Percentiles rank a stretch among this genome's conserved stretches.
Evolutionary conservation across 495 filamentous ascomycete species (phyloP).

Genomic region (Parachaetomium inaequale): DNA sequence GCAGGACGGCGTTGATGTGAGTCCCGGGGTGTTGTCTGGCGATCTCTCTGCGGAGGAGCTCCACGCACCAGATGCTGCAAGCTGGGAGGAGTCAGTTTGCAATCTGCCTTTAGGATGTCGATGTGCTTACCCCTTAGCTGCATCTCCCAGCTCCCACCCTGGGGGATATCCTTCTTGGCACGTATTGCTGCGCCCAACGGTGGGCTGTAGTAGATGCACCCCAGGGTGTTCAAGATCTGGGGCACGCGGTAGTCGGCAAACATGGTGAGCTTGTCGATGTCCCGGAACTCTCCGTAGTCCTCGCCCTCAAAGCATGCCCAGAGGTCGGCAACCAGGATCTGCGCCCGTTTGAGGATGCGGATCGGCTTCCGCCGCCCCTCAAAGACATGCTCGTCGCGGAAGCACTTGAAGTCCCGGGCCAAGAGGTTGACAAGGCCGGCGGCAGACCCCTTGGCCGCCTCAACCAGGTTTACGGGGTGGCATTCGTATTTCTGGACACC

Average conservation of each 20-base stretch:
- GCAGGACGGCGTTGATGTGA: slow-evolving; percentile 80
- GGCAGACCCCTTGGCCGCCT: slow-evolving; percentile 72
- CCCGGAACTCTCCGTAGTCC: slow-evolving; percentile 75
- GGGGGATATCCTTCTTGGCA: slow-evolving; percentile 57
- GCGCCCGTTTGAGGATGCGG: slow-evolving; percentile 85
- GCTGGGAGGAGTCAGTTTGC: slow-evolving; percentile 37
- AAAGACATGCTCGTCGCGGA: slow-evolving; percentile 74
- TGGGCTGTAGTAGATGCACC: slow-evolving; percentile 79
- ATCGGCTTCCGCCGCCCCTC: slow-evolving; percentile 64
- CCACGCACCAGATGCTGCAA: slow-evolving; percentile 89
- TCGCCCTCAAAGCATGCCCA: slow-evolving; percentile 91
- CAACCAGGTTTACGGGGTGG: slow-evolving; percentile 68
- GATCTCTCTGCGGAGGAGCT: slow-evolving; percentile 85
- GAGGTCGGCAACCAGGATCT: slow-evolving; percentile 91
- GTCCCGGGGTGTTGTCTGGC: slow-evolving; percentile 63
- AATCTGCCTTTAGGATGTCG: too few species aligned
- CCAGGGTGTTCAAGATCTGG: slow-evolving; percentile 82
- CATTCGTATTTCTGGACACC: slow-evolving; percentile 68
- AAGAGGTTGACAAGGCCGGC: slow-evolving; percentile 79
- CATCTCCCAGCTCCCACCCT: slow-evolving; percentile 76
- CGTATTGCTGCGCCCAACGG: slow-evolving; percentile 67
- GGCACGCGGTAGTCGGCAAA: slow-evolving; percentile 98
- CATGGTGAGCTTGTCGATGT: slow-evolving; percentile 95
- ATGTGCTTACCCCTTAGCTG: slow-evolving; percentile 66
- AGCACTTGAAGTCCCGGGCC: slow-evolving; percentile 74